Evolutionary conservation across 1,139 yeast genomes (phyloP), one percentile per base, ranked within the genome.

Genomic region (Eremothecium sinecaudum): DNA sequence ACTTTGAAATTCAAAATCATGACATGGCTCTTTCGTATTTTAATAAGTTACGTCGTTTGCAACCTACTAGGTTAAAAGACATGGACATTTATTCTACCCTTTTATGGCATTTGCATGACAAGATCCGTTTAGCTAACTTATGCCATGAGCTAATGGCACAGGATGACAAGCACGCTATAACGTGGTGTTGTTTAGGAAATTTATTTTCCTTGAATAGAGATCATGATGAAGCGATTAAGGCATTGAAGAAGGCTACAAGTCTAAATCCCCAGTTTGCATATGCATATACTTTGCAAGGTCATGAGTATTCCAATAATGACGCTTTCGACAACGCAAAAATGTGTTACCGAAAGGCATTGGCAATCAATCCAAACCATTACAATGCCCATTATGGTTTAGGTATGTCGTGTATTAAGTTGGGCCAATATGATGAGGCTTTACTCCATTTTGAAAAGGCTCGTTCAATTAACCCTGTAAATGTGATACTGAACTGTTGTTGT

Each of bases 371-470:
- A 32, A 69, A 90, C 39, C 96, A 86, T 56, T 90, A 87, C 58
- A 90, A 90, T 59, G 97, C 98, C 0, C 75, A 90, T 51, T 92
- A 90, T 51, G 98, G 98, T 15, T 72, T 92, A 39, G 98, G 98
- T 5, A 86, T 86, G 93, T 93, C 87, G 25, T 82, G 80, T 56
- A 70, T 86, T 56, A 82, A 86, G 48, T 62, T 86, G 35, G 97
- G 96, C 3, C 87, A 84, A 49, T 76, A 76, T 48, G 75, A 71
- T 29, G 75, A 77, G 50, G 95, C 98, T 0, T 90, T 86, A 48
- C 72, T 76, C 42, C 94, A 86, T 58, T 86, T 90, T 63, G 66
- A 84, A 33, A 81, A 80, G 49, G 98, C 98, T 0, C 74, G 83
- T 13, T 73, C 79, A 26, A 83, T 90, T 36, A 90, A 90, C 51